A percentile compares a stretch with the other conserved stretches of the same genome.
phyloP scores from a whole-genome alignment of 2,329 filamentous ascomycete genomes.

The Falciphora oryzae region DNA sequence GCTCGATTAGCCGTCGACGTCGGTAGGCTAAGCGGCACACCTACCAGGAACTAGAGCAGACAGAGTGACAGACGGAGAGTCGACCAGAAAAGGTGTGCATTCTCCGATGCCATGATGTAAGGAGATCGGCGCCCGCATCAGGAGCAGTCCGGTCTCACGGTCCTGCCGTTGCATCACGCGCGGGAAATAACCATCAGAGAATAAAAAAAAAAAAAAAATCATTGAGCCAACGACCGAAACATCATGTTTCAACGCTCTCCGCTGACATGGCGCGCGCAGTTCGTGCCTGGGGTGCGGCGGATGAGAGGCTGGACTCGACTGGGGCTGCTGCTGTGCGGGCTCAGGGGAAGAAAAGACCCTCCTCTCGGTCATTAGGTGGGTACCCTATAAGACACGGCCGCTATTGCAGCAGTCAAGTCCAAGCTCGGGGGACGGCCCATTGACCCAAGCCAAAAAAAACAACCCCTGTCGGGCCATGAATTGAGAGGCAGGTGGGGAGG shows the following conservation, averaged over 20 bases:
- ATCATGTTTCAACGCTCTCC: not conserved
- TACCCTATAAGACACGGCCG: not conserved
- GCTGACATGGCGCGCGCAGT: no score
- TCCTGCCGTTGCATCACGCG: no score
- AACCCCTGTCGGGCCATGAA: not conserved
- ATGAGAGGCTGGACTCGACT: not conserved
- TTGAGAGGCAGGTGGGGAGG: not conserved
- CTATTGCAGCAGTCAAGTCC: not conserved
- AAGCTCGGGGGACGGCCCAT: not conserved
- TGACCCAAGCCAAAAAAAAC: not conserved
- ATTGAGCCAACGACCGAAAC: not conserved
- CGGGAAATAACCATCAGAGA: no score
- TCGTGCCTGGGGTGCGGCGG: no score
- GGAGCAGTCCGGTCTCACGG: no score
- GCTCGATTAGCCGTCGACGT: not conserved
- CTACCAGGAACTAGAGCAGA: no score
- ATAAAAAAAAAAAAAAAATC: not conserved
- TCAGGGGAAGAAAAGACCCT: not conserved
- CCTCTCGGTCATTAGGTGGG: not conserved
- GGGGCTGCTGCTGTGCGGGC: no score
- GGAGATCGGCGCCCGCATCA: no score
- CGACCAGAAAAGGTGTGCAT: not conserved
- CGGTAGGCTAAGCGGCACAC: not conserved
- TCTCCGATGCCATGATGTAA: not conserved
- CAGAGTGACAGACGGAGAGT: not conserved